Conservation (phyloP, 2,329 filamentous ascomycete species). For the Penicillium sp. region DNA sequence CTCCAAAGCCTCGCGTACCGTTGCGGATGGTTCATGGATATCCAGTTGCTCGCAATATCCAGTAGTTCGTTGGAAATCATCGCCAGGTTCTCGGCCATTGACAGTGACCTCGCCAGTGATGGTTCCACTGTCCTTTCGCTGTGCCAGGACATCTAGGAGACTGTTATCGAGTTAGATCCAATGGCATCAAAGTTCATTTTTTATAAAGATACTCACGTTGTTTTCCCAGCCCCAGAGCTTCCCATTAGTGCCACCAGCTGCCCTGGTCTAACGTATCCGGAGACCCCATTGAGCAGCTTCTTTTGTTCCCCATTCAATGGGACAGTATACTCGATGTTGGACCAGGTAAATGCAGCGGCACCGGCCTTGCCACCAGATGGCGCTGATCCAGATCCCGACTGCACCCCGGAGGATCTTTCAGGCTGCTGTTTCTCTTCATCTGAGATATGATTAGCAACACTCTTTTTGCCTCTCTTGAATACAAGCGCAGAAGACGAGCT, state of each 20-base stretch:
- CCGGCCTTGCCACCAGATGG: too few species aligned
- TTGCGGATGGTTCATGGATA: constrained; percentile 76
- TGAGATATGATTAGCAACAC: background rate
- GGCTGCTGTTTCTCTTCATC: background rate
- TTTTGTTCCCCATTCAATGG: background rate
- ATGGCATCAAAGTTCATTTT: too few species aligned
- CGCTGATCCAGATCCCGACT: too few species aligned
- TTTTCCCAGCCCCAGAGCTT: constrained; percentile 67
- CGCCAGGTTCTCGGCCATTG: background rate
- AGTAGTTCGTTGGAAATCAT: background rate
- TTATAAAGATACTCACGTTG: background rate
- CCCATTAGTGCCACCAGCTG: constrained; percentile 50
- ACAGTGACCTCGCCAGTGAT: background rate
- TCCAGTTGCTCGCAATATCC: constrained; percentile 68
- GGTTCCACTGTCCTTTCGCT: background rate
- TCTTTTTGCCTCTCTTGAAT: background rate
- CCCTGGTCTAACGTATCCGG: constrained; percentile 47
- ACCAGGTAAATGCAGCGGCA: background rate
- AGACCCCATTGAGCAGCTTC: constrained; percentile 42
- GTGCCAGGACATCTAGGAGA: constrained; percentile 6
- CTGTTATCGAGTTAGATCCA: too few species aligned
- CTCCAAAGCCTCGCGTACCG: constrained; percentile 79
- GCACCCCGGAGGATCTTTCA: too few species aligned
- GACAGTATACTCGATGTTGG: background rate
- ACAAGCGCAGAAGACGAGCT: background rate